phyloP scores from a whole-genome alignment of 140 eudicot genomes.

The Flaveria floridana region DNA sequence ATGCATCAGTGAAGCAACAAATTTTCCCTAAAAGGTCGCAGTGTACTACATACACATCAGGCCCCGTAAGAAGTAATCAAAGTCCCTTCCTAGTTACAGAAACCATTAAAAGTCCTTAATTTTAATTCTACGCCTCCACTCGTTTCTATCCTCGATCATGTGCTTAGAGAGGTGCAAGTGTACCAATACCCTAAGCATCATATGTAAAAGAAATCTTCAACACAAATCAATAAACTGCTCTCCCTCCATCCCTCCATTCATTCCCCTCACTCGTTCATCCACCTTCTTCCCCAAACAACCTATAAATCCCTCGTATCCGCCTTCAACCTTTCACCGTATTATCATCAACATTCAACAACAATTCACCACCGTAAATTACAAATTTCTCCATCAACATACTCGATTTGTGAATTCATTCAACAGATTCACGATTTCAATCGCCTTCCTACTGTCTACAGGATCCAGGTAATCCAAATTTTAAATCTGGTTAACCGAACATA shows the following conservation, averaged over 20 bases:
- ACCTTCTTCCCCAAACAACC: conserved; percentile 4
- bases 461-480: conserved; percentile 26
- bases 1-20: no score
- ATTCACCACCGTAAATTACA: not conserved
- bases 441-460: conserved; percentile 18
- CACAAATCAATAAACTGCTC: not conserved
- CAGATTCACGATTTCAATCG: conserved; percentile 13
- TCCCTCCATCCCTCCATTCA: not conserved
- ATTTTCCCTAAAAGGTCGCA: no score
- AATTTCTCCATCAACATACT: not conserved
- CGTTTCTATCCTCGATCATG: no score
- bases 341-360: conserved; percentile 9
- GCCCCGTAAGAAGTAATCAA: no score
- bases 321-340: conserved; percentile 19
- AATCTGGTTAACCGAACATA: not conserved
- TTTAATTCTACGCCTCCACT: no score
- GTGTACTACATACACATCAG: no score
- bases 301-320: conserved; percentile 17
- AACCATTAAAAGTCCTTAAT: no score
- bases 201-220: not conserved
- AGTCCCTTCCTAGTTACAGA: no score
- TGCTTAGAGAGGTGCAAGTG: no score
- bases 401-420: not conserved
- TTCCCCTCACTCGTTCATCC: conserved; percentile 13
- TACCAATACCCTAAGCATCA: no score